A percentile compares a stretch with the other conserved stretches of the same genome.
Conservation (phyloP, 1,284 basidiomycete species). For the Boletus austroedulis region DNA sequence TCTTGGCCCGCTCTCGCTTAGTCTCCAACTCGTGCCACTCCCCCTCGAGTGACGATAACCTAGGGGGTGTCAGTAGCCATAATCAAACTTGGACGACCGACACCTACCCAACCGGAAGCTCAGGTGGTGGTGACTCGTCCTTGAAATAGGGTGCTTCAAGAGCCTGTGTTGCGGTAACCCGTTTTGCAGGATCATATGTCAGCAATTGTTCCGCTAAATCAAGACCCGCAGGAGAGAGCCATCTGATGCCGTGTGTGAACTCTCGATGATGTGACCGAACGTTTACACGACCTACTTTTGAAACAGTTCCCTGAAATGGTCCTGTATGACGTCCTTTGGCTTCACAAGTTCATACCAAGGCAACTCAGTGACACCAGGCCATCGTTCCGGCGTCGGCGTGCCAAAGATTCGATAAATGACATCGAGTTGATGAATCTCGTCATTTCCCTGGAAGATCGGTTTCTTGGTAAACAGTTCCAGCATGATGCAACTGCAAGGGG, state of each 20-base stretch:
- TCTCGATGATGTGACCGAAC: neutral
- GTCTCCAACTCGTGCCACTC: constrained; percentile 96
- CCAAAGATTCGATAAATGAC: constrained; percentile 90
- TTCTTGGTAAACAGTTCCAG: constrained; percentile 94
- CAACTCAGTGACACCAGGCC: constrained; percentile 79
- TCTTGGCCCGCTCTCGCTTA: constrained; percentile 80
- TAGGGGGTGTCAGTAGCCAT: constrained; percentile 34
- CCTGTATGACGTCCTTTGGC: constrained; percentile 70
- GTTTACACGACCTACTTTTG: constrained; percentile 55
- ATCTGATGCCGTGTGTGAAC: constrained; percentile 44
- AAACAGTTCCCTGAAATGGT: constrained; percentile 77
- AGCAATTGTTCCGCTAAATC: constrained; percentile 84
- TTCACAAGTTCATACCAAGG: constrained; percentile 99
- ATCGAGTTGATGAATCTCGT: constrained; percentile 96
- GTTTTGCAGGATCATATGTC: constrained; percentile 76
- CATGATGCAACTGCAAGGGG: constrained; percentile 85
- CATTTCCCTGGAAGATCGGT: constrained; percentile 93
- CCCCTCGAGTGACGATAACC: constrained; percentile 74
- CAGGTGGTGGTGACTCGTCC: constrained; percentile 70
- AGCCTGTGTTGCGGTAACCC: constrained; percentile 81
- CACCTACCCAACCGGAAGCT: constrained; percentile 77
- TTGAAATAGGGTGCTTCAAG: constrained; percentile 82
- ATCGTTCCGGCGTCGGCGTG: constrained; percentile 79
- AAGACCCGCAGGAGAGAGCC: constrained; percentile 79
- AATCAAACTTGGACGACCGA: neutral